phyloP scores from a whole-genome alignment of 352 stramenopile species.

The Globisporangium paroecandrum region DNA sequence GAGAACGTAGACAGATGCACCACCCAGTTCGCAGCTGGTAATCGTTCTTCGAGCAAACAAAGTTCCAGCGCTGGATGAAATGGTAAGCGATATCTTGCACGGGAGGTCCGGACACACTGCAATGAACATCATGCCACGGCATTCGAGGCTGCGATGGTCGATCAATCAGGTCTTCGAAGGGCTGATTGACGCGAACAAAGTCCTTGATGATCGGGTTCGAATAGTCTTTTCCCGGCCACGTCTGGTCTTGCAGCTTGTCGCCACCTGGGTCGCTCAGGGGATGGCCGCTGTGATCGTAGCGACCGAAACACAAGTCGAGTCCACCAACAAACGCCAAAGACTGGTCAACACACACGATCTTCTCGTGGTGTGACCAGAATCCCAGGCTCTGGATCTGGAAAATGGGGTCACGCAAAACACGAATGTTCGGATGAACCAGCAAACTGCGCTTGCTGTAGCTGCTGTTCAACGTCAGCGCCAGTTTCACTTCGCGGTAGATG shows the following conservation, averaged over 20 bases:
- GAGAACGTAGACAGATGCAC: conserved; percentile 83
- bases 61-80: conserved; percentile 93
- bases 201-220: conserved; percentile 90
- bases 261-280: conserved; percentile 64
- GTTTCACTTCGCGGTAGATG: conserved; percentile 89
- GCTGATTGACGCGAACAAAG: conserved; percentile 83
- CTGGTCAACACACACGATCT: conserved; percentile 90
- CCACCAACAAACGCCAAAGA: conserved; percentile 78
- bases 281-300: conserved; percentile 82
- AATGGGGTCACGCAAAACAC: conserved; percentile 87
- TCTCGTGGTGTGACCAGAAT: conserved; percentile 93
- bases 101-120: conserved; percentile 70
- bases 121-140: conserved; percentile 89
- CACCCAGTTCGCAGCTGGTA: conserved; percentile 82
- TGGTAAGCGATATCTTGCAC: conserved; percentile 86
- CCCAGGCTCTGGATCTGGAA: conserved; percentile 88
- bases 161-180: conserved; percentile 84
- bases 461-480: conserved; percentile 87
- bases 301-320: conserved; percentile 87
- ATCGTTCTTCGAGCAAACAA: conserved; percentile 86
- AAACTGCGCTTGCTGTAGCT: conserved; percentile 81
- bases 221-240: conserved; percentile 85
- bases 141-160: conserved; percentile 72
- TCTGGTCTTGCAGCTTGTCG: conserved; percentile 44
- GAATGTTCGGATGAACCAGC: conserved; percentile 84